Base-by-base conservation (phyloP, 352 stramenopile species). In the Blastocystis sp. region DNA sequence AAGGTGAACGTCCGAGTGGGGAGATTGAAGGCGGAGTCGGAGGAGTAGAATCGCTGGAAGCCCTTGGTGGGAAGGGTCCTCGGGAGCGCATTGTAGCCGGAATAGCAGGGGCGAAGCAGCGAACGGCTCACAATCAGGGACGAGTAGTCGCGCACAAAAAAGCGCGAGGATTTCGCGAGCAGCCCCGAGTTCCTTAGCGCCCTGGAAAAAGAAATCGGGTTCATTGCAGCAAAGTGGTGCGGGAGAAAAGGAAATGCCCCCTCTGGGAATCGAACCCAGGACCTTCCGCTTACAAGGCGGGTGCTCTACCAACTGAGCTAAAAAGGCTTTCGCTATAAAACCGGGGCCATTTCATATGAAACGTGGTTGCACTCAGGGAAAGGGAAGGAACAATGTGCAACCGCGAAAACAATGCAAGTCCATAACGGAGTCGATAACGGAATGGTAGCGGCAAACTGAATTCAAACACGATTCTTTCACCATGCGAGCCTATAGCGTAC, bases 261-360 rank as follows among this genome's bases (percentile, higher is more conserved):
- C 74, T 84, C 74, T 61, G 74, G 74, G 74, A 84, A 84, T 84
- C 74, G 74, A 84, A 84, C 74, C 74, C 74, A 62, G 74, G 74
- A 84, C 74, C 74, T 84, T 84, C 74, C 74, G 74, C 74, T 84
- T 84, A 84, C 74, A 84, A 84, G 74, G 74, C 74, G 74, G 74
- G 74, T 84, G 74, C 74, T 84, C 74, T 84, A 84, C 74, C 74
- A 84, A 84, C 74, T 84, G 74, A 84, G 74, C 74, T 84, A 84
- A 84, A 84, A 69, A 84, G 74, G 74, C 74, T 84, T 84, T 59
- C 43, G 28, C 28, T 0, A 34, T 34, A 34, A 34, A 34, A 34
- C 28, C 28, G 28, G 28, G 28, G 28, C 0, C 28, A 34, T 34
- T 34, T 34, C 28, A 34, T 34, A 34, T 34, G 28, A 34, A 34